Evolutionary conservation across 2,329 filamentous ascomycete species (phyloP).

Genomic region (Neobulgaria alba): DNA sequence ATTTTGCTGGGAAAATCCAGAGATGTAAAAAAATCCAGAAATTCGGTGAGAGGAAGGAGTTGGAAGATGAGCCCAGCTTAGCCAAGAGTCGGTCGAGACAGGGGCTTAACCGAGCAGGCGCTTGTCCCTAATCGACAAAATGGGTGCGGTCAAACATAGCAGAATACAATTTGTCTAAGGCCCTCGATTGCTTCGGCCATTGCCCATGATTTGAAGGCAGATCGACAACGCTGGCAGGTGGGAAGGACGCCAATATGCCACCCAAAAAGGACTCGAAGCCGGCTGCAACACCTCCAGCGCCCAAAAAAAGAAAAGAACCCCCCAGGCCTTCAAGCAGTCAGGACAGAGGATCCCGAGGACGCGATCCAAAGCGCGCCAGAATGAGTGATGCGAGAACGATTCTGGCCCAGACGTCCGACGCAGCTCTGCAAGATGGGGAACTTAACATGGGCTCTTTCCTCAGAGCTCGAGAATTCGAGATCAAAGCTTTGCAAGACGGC

Average conservation of each 20-base stretch:
- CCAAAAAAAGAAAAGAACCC: constrained; percentile 23
- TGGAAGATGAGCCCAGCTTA: too few relatives aligned
- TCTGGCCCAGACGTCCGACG: constrained; percentile 35
- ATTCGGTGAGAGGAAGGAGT: too few relatives aligned
- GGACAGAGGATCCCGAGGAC: constrained; percentile 13
- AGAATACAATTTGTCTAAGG: not conserved
- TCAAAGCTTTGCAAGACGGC: constrained; percentile 72
- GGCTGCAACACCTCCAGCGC: not conserved
- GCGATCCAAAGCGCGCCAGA: constrained; percentile 32
- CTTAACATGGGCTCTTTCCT: constrained; percentile 81
- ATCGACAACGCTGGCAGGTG: not conserved
- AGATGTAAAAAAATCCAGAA: too few relatives aligned
- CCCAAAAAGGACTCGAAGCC: constrained; percentile 7
- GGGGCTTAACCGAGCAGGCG: too few relatives aligned
- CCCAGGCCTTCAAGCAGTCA: constrained; percentile 13
- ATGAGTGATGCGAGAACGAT: constrained; percentile 37
- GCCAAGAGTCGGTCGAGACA: too few relatives aligned
- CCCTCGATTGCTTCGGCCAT: not conserved
- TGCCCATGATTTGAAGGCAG: not conserved
- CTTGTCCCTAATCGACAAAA: not conserved
- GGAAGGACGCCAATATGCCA: constrained; percentile 14
- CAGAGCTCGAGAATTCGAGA: constrained; percentile 79
- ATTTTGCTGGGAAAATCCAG: too few relatives aligned
- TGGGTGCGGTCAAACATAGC: not conserved
- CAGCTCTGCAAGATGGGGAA: constrained; percentile 55